Evolutionary conservation across 306 rosid genomes (phyloP).

Genomic region (Dalbergia cultrata): DNA sequence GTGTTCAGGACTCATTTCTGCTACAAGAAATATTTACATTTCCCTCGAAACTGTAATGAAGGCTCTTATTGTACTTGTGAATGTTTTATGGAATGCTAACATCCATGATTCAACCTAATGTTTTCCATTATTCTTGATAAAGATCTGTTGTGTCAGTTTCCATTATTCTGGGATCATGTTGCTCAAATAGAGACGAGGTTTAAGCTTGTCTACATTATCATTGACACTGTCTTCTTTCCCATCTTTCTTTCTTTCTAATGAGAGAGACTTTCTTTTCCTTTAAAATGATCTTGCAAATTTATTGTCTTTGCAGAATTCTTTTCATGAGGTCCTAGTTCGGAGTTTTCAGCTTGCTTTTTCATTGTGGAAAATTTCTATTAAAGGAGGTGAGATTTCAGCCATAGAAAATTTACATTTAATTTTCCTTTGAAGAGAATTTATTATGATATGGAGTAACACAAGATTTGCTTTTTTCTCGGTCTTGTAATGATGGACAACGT

Average conservation of each 20-base stretch:
- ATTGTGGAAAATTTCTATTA: constrained; percentile 76
- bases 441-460: not conserved
- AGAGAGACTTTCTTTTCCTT: constrained; percentile 25
- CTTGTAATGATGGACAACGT: not conserved
- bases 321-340: constrained; percentile 76
- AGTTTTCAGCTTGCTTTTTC: constrained; percentile 94
- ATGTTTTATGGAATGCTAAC: constrained; percentile 28
- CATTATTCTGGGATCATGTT: constrained; percentile 1
- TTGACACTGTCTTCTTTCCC: not conserved
- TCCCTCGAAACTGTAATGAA: constrained; percentile 24
- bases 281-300: constrained; percentile 16
- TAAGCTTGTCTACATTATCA: constrained; percentile 20
- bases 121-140: not conserved
- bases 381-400: constrained; percentile 66
- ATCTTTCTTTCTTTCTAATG: constrained; percentile 5
- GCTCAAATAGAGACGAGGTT: constrained; percentile 31
- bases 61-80: constrained; percentile 21
- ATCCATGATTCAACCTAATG: constrained; percentile 12
- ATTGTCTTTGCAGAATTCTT: constrained; percentile 71
- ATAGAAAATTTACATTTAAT: constrained; percentile 23
- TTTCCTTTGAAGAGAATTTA: constrained; percentile 1
- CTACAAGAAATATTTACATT: constrained; percentile 36
- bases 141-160: constrained; percentile 20
- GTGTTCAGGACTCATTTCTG: constrained; percentile 34
- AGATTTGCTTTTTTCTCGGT: constrained; percentile 36